Percentiles rank a stretch among this genome's conserved stretches.
Conservation (phyloP, 176 grass and related monocot genomes). For the Carex scoparia region DNA sequence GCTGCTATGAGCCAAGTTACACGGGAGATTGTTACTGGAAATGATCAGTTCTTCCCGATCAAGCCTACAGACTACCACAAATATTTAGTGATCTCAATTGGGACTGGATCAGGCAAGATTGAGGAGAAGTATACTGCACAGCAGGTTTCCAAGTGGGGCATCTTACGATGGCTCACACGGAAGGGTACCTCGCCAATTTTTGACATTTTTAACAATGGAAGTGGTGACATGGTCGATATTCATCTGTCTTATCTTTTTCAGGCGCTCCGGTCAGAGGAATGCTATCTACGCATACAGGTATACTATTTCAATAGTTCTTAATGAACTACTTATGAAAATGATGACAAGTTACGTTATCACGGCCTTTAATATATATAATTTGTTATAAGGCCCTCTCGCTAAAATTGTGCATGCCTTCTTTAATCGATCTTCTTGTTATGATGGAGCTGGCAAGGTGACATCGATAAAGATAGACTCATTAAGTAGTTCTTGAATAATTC, state of each 20-base stretch:
- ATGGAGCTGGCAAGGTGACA: not conserved
- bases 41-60: constrained; percentile 32
- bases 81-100: constrained; percentile 62
- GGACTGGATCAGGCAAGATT: constrained; percentile 36
- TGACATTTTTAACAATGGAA: constrained; percentile 48
- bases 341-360: no score
- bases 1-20: constrained; percentile 44
- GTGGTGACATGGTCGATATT: constrained; percentile 70
- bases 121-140: constrained; percentile 31
- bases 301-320: no score
- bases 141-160: constrained; percentile 42
- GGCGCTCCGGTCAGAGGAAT: constrained; percentile 34
- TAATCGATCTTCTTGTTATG: not conserved
- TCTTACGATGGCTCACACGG: constrained; percentile 48
- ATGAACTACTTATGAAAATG: not conserved
- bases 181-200: constrained; percentile 40
- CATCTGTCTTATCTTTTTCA: constrained; percentile 47
- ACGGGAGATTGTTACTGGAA: constrained; percentile 33
- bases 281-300: constrained; percentile 70
- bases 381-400: not conserved
- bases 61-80: constrained; percentile 28
- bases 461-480: not conserved
- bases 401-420: not conserved
- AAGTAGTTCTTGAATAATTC: not conserved
- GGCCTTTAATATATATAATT: no score